These are phyloP conservation scores for Tagetes patula DNA, from an alignment of 129 eudicot species.

Conservation along the genomic window DNA sequence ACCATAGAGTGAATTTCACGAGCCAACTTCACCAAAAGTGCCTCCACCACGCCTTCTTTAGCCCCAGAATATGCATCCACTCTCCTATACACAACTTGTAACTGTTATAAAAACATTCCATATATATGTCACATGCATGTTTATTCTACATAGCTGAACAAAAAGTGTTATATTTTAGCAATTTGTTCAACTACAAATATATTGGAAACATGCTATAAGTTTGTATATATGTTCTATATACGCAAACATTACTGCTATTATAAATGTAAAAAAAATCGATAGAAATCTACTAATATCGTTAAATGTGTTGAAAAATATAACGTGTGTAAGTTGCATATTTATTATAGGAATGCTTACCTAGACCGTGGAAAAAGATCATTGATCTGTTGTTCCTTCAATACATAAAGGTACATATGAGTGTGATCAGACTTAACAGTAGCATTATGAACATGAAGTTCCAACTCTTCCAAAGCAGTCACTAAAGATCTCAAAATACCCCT, in stretches of 20 bases:
- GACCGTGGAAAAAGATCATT: constrained; percentile 75
- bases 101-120: background rate
- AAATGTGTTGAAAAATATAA: no score
- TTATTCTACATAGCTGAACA: no score
- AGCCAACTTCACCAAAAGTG: constrained; percentile 69
- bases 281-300: no score
- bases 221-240: no score
- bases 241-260: no score
- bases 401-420: constrained; percentile 92
- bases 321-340: no score
- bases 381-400: constrained; percentile 70
- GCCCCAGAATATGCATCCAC: constrained; percentile 34
- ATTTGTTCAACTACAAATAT: no score
- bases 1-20: constrained; percentile 69
- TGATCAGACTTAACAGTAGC: constrained; percentile 79
- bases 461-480: constrained; percentile 88
- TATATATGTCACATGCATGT: no score
- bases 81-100: constrained; percentile 48
- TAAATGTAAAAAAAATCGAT: background rate
- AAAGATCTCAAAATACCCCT: constrained; percentile 90
- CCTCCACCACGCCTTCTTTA: constrained; percentile 56
- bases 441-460: constrained; percentile 93
- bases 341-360: constrained; percentile 40
- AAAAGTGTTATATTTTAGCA: no score
- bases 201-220: no score